Conservation (phyloP, 257 asterid species). For the Pogostemon cablin region DNA sequence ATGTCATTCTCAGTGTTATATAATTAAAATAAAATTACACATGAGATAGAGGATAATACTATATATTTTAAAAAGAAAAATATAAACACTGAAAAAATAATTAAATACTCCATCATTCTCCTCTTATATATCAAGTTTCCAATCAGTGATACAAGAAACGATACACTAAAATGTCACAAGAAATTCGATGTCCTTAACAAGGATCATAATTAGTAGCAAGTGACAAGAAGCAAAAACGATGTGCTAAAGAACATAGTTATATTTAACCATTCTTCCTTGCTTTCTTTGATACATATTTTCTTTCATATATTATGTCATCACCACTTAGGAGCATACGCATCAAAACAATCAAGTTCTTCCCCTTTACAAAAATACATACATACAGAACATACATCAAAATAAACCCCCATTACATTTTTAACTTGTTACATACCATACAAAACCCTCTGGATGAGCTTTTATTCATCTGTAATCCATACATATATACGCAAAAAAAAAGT, state of each 20-base stretch:
- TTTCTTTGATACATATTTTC: neutral
- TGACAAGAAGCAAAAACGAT: neutral
- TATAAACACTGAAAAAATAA: too few species aligned
- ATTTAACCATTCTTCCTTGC: neutral
- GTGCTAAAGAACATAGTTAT: conserved; percentile 8
- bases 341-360: conserved; percentile 14
- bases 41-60: too few species aligned
- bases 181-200: too few species aligned
- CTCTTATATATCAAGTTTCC: too few species aligned
- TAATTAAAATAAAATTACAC: too few species aligned
- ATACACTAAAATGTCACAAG: too few species aligned
- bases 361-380: conserved; percentile 11
- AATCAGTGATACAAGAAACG: too few species aligned
- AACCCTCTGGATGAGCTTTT: conserved; percentile 28
- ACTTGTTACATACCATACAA: neutral
- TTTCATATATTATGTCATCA: conserved; percentile 1
- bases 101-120: too few species aligned
- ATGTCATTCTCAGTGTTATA: too few species aligned
- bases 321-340: neutral
- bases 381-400: neutral
- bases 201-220: neutral
- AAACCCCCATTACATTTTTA: conserved; percentile 1
- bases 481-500: neutral
- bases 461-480: conserved; percentile 31
- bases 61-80: too few species aligned